phyloP scores from a whole-genome alignment of 495 filamentous ascomycete species.

The Aspergillus affinis region DNA sequence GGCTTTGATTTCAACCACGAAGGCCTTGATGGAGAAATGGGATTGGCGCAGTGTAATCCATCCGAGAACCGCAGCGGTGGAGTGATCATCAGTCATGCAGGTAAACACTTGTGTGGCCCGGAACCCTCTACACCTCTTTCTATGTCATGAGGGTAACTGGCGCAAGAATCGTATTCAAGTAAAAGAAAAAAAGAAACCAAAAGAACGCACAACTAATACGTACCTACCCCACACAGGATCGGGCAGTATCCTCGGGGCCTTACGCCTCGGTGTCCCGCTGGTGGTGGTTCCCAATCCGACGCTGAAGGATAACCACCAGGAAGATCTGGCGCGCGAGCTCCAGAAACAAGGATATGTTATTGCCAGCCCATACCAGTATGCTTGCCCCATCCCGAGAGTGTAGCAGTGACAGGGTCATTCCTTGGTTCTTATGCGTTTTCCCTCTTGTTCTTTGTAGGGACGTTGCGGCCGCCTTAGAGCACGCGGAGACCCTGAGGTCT shows the following conservation, averaged over 20 bases:
- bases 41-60: slow-evolving; percentile 38
- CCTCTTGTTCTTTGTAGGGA: slow-evolving; percentile 36
- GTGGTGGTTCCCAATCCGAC: slow-evolving; percentile 84
- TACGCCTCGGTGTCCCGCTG: slow-evolving; percentile 64
- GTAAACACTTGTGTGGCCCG: slow-evolving; percentile 41
- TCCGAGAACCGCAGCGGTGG: slow-evolving; percentile 46
- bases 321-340: slow-evolving; percentile 76
- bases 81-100: slow-evolving; percentile 86
- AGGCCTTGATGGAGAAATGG: slow-evolving; percentile 58
- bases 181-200: too few relatives aligned
- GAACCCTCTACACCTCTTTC: too few relatives aligned
- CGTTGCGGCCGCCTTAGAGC: slow-evolving; percentile 41
- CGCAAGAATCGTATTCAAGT: too few relatives aligned
- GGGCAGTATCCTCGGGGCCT: slow-evolving; percentile 81
- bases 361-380: slow-evolving; percentile 43
- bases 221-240: slow-evolving; percentile 57
- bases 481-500: slow-evolving; percentile 42
- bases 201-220: background rate
- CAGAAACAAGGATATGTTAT: slow-evolving; percentile 67
- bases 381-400: background rate
- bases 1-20: slow-evolving; percentile 65
- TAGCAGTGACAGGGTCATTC: background rate
- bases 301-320: slow-evolving; percentile 89
- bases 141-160: too few relatives aligned
- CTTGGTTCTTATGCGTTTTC: slow-evolving; percentile 13